phyloP scores from a whole-genome alignment of 208 protist species.

The Blechomonas ayalai region DNA sequence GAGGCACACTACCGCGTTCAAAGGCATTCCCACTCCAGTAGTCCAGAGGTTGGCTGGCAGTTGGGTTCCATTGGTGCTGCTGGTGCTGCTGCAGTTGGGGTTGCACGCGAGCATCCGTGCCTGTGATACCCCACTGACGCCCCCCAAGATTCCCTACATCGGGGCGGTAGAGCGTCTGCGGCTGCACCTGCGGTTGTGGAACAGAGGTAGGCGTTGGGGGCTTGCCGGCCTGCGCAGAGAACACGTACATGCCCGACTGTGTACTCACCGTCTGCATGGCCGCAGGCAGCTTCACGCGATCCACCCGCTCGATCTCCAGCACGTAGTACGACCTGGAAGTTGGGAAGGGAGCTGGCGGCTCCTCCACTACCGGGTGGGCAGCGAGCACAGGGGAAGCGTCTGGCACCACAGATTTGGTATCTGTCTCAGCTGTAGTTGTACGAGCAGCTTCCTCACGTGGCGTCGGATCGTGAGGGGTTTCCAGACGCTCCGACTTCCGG shows the following conservation, averaged over 20 bases:
- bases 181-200: slow-evolving; percentile 13
- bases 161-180: slow-evolving; percentile 36
- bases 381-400: no score
- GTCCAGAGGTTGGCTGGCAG: slow-evolving; percentile 13
- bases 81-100: slow-evolving; percentile 1
- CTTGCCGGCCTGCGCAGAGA: slow-evolving; percentile 51
- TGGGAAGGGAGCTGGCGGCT: slow-evolving; percentile 11
- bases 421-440: not conserved
- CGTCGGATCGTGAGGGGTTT: slow-evolving; percentile 5
- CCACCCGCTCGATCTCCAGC: slow-evolving; percentile 56
- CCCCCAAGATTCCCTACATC: slow-evolving; percentile 23
- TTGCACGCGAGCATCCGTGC: not conserved
- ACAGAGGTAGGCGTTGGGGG: slow-evolving; percentile 20
- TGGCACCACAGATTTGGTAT: no score
- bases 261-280: slow-evolving; percentile 14
- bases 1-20: slow-evolving; percentile 11
- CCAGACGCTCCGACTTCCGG: slow-evolving; percentile 2
- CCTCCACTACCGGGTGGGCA: slow-evolving; percentile 17
- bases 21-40: slow-evolving; percentile 16
- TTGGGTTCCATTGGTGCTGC: slow-evolving; percentile 11
- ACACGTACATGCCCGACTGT: slow-evolving; percentile 22
- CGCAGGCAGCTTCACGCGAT: slow-evolving; percentile 27
- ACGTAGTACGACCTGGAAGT: slow-evolving; percentile 39
- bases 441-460: slow-evolving; percentile 7
- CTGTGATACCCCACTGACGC: slow-evolving; percentile 12